Percentiles rank a stretch among this genome's conserved stretches.
These are phyloP conservation scores for Ballota nigra DNA, from an alignment of 257 asterid species.

Conservation along the genomic window DNA sequence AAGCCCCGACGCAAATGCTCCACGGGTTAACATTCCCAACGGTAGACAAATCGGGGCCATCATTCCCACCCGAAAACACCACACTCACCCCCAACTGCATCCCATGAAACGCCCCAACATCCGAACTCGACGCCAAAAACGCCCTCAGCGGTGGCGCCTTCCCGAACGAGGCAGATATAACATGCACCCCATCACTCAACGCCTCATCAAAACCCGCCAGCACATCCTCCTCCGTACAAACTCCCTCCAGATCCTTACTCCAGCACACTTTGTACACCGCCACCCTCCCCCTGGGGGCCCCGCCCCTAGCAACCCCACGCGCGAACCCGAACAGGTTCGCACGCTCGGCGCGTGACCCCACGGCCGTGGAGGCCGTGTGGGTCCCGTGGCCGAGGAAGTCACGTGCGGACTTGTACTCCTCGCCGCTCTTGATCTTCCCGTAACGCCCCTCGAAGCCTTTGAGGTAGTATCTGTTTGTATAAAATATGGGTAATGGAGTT, in stretches of 20 bases:
- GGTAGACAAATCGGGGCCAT: constrained; percentile 48
- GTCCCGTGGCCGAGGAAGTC: constrained; percentile 65
- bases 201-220: constrained; percentile 65
- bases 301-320: constrained; percentile 53
- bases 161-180: constrained; percentile 54
- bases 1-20: constrained; percentile 62
- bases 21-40: constrained; percentile 55
- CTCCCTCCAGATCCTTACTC: constrained; percentile 31
- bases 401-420: constrained; percentile 47
- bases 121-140: constrained; percentile 28
- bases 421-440: constrained; percentile 28
- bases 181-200: constrained; percentile 53
- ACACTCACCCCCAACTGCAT: constrained; percentile 47
- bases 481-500: too few species aligned
- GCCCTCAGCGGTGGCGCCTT: constrained; percentile 32
- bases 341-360: constrained; percentile 34
- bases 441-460: constrained; percentile 41
- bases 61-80: constrained; percentile 51
- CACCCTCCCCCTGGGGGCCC: constrained; percentile 64
- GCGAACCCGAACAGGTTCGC: constrained; percentile 39
- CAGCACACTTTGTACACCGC: constrained; percentile 76
- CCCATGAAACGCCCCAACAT: constrained; percentile 31
- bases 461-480: constrained; percentile 41
- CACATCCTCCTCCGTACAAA: constrained; percentile 53
- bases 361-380: constrained; percentile 64